These are phyloP conservation scores for Pythium volutum DNA, from an alignment of 352 stramenopile species.

Conservation along the genomic window DNA sequence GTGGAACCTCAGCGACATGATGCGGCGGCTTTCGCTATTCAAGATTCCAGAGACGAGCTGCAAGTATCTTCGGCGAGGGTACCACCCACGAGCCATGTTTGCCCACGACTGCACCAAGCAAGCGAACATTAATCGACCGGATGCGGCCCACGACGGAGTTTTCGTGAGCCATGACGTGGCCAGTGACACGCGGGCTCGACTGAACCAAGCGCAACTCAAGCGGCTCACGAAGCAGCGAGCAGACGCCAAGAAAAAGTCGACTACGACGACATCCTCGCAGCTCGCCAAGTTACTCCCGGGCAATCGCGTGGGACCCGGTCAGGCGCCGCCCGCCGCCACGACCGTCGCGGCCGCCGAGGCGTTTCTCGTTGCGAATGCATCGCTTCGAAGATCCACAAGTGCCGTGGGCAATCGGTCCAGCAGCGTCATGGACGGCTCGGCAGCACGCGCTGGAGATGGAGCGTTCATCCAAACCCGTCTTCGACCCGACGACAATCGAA, in stretches of 20 bases:
- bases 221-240: slow-evolving; percentile 28
- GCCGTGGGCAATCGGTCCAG: background rate
- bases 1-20: slow-evolving; percentile 52
- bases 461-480: slow-evolving; percentile 12
- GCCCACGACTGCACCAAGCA: slow-evolving; percentile 54
- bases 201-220: slow-evolving; percentile 40
- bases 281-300: slow-evolving; percentile 20
- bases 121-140: slow-evolving; percentile 9
- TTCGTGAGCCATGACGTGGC: background rate
- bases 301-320: slow-evolving; percentile 15
- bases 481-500: background rate
- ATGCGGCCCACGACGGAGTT: background rate
- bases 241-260: slow-evolving; percentile 26
- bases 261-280: background rate
- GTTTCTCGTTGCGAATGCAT: slow-evolving; percentile 23
- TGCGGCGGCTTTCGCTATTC: slow-evolving; percentile 40
- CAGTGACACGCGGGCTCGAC: slow-evolving; percentile 1
- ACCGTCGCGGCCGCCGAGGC: slow-evolving; percentile 45
- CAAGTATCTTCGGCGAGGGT: slow-evolving; percentile 56
- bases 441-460: background rate
- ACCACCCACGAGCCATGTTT: slow-evolving; percentile 64
- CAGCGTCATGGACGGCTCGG: background rate
- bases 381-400: slow-evolving; percentile 1
- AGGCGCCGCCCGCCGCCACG: slow-evolving; percentile 30
- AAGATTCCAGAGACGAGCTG: slow-evolving; percentile 64